phyloP scores from a whole-genome alignment of 2,329 filamentous ascomycete species.

The Aspergillus aculeatus region DNA sequence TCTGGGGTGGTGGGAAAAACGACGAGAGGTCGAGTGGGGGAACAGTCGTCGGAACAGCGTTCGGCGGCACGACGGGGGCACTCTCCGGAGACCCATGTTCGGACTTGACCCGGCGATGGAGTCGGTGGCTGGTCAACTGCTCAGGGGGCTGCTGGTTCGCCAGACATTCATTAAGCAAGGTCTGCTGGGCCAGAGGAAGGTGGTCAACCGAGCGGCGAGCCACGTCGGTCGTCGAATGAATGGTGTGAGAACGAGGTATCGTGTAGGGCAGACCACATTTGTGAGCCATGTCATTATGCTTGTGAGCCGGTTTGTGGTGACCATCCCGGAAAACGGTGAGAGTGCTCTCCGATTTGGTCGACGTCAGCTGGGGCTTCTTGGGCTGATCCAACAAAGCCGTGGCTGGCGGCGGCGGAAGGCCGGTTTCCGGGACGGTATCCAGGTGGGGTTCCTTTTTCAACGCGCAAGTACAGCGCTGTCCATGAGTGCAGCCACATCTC shows the following conservation, averaged over 20 bases:
- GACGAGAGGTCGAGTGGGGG: constrained; percentile 33
- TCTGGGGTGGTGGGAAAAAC: constrained; percentile 29
- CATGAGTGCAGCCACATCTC: constrained; percentile 55
- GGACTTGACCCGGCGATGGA: constrained; percentile 42
- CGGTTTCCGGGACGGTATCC: constrained; percentile 51
- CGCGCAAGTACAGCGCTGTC: constrained; percentile 60
- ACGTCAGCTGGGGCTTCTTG: constrained; percentile 56
- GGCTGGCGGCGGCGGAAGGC: constrained; percentile 42
- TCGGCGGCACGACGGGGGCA: constrained; percentile 27
- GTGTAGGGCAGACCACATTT: constrained; percentile 64
- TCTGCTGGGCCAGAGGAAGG: constrained; percentile 42
- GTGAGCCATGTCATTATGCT: constrained; percentile 64
- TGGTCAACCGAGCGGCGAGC: constrained; percentile 55
- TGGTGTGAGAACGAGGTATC: constrained; percentile 55
- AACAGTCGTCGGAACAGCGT: constrained; percentile 25
- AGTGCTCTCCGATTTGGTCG: constrained; percentile 59
- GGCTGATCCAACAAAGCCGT: constrained; percentile 45
- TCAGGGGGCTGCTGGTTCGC: constrained; percentile 28
- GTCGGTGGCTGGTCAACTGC: constrained; percentile 28
- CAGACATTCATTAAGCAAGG: constrained; percentile 32
- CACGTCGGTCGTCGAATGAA: constrained; percentile 47
- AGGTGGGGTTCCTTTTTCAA: constrained; percentile 57
- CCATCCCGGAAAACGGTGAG: constrained; percentile 63
- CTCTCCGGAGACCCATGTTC: constrained; percentile 49
- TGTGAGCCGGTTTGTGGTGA: constrained; percentile 64